Conservation (phyloP, 1,284 basidiomycete species). For the Takashimella koratensis region DNA sequence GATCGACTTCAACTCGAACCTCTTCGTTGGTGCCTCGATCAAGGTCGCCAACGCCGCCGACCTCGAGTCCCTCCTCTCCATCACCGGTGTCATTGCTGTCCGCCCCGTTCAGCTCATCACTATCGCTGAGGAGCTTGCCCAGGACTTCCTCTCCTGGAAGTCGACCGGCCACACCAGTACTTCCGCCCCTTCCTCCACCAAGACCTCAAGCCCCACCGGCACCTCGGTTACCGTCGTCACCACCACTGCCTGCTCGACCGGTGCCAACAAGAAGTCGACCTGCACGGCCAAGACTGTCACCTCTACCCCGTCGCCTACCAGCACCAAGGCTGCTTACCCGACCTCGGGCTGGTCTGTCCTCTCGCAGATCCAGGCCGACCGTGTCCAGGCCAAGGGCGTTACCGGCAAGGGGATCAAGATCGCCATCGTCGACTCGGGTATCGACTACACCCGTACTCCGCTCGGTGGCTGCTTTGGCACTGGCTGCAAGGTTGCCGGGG, state of each 20-base stretch:
- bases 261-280: conserved; percentile 15
- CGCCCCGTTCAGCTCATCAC: conserved; percentile 30
- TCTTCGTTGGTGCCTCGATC: conserved; percentile 54
- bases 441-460: conserved; percentile 61
- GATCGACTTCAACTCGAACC: conserved; percentile 51
- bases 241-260: conserved; percentile 13
- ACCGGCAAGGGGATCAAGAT: conserved; percentile 57
- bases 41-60: conserved; percentile 34
- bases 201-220: conserved; percentile 1
- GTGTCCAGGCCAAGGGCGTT: conserved; percentile 55
- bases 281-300: conserved; percentile 15
- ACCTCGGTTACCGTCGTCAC: conserved; percentile 9
- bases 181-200: not conserved
- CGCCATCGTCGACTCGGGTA: conserved; percentile 55
- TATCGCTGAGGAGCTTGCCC: not conserved
- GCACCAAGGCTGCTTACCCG: conserved; percentile 4
- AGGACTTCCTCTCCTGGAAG: conserved; percentile 14
- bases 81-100: conserved; percentile 31
- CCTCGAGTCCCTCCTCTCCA: conserved; percentile 20
- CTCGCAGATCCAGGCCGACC: conserved; percentile 48
- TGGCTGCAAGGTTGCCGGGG: conserved; percentile 55
- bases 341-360: conserved; percentile 28
- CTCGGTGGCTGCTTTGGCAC: conserved; percentile 63
- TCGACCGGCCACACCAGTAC: conserved; percentile 1
- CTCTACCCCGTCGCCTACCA: not conserved